Conservation (phyloP, 2,329 filamentous ascomycete species). For the Ceratocystis lukuohia region DNA sequence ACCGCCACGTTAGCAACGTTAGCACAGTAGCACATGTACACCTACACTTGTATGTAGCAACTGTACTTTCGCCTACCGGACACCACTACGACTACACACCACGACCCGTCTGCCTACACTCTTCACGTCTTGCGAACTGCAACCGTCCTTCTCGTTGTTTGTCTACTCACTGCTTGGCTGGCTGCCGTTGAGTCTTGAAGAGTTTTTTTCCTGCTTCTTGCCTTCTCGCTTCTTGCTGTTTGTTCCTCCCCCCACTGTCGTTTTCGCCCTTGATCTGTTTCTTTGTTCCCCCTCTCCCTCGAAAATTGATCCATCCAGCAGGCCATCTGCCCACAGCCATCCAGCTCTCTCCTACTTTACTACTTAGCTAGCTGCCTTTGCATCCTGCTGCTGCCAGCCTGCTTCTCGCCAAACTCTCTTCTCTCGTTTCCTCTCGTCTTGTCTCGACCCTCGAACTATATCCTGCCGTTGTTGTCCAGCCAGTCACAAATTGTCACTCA, state of each 20-base stretch:
- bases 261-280: neutral
- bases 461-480: conserved; percentile 11
- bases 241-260: neutral
- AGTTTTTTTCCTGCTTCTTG: neutral
- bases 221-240: neutral
- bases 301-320: neutral
- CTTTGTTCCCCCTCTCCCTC: too few relatives aligned
- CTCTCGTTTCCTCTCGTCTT: conserved; percentile 16
- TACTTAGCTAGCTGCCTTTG: conserved; percentile 19
- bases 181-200: neutral
- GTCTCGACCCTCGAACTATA: conserved; percentile 8
- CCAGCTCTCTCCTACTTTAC: neutral
- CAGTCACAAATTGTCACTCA: neutral
- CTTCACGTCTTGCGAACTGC: neutral
- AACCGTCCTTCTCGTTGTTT: neutral
- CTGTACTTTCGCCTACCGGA: neutral
- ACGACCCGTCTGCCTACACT: neutral
- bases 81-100: too few relatives aligned
- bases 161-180: neutral
- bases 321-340: neutral
- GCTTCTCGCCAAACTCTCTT: conserved; percentile 17
- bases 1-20: neutral
- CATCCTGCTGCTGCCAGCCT: conserved; percentile 19
- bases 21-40: neutral
- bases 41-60: neutral